Conservation (phyloP, 768 basidiomycete genomes). For the Xanthoconium stramineum region DNA sequence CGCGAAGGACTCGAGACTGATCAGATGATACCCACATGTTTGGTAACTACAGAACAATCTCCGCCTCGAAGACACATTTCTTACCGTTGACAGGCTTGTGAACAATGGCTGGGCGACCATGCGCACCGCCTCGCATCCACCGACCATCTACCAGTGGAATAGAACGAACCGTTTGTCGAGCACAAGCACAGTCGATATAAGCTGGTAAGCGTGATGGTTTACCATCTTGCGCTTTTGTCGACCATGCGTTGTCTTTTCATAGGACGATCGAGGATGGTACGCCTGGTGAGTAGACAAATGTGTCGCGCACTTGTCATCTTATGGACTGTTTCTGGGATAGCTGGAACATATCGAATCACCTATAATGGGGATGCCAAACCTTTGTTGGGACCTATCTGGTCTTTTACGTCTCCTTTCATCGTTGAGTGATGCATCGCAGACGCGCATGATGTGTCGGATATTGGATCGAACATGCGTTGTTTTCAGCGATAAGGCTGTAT, state of each 20-base stretch:
- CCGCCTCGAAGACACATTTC: slow-evolving; percentile 67
- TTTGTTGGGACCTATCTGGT: slow-evolving; percentile 54
- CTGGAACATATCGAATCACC: slow-evolving; percentile 58
- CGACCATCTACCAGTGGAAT: slow-evolving; percentile 64
- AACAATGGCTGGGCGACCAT: slow-evolving; percentile 52
- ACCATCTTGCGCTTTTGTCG: slow-evolving; percentile 14
- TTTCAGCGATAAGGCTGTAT: no score
- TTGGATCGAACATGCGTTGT: no score
- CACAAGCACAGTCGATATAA: slow-evolving; percentile 61
- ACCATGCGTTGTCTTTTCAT: not conserved
- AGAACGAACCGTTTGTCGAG: slow-evolving; percentile 56
- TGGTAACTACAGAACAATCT: slow-evolving; percentile 62
- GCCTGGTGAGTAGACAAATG: slow-evolving; percentile 17
- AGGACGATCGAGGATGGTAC: slow-evolving; percentile 63
- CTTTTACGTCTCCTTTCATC: slow-evolving; percentile 64
- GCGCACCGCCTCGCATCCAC: slow-evolving; percentile 76
- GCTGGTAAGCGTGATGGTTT: slow-evolving; percentile 52
- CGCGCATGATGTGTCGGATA: not conserved
- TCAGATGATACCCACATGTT: not conserved
- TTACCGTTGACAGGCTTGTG: slow-evolving; percentile 57
- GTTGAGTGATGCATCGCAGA: slow-evolving; percentile 27
- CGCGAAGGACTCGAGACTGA: slow-evolving; percentile 41
- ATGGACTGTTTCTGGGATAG: not conserved
- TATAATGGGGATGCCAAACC: slow-evolving; percentile 81
- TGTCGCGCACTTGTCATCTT: not conserved